phyloP scores from a whole-genome alignment of 2,329 filamentous ascomycete species.

The Ophiocordyceps sinensis region DNA sequence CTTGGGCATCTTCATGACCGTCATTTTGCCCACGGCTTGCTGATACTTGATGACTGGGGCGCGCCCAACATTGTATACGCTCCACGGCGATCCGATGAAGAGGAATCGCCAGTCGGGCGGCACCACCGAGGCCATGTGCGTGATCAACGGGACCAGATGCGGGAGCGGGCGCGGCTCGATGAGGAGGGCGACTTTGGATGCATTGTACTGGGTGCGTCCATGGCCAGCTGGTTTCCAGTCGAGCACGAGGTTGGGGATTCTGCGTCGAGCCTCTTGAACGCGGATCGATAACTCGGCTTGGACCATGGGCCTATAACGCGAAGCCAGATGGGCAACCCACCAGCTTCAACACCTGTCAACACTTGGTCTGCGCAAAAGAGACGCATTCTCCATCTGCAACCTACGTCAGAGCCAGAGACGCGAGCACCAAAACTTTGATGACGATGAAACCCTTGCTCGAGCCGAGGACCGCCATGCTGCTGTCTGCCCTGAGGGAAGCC shows the following conservation, averaged over 20 bases:
- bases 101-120: conserved; percentile 40
- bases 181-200: conserved; percentile 36
- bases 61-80: conserved; percentile 28
- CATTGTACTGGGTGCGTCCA: conserved; percentile 25
- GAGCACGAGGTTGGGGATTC: conserved; percentile 23
- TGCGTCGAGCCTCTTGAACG: conserved; percentile 24
- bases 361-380: background rate
- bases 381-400: conserved; percentile 2
- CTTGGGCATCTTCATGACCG: conserved; percentile 31
- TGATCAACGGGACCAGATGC: conserved; percentile 32
- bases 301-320: conserved; percentile 28
- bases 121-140: conserved; percentile 37
- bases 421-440: conserved; percentile 20
- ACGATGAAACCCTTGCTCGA: conserved; percentile 3
- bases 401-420: conserved; percentile 24
- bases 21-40: conserved; percentile 34
- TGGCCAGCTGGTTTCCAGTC: conserved; percentile 20
- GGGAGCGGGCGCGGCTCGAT: conserved; percentile 33
- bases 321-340: conserved; percentile 29
- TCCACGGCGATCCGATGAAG: conserved; percentile 35
- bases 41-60: conserved; percentile 33
- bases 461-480: background rate
- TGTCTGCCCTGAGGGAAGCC: background rate
- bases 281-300: conserved; percentile 20
- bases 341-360: conserved; percentile 21